phyloP scores from a whole-genome alignment of 371 early-diverging fungal genomes.

The Chytridiales sp. region DNA sequence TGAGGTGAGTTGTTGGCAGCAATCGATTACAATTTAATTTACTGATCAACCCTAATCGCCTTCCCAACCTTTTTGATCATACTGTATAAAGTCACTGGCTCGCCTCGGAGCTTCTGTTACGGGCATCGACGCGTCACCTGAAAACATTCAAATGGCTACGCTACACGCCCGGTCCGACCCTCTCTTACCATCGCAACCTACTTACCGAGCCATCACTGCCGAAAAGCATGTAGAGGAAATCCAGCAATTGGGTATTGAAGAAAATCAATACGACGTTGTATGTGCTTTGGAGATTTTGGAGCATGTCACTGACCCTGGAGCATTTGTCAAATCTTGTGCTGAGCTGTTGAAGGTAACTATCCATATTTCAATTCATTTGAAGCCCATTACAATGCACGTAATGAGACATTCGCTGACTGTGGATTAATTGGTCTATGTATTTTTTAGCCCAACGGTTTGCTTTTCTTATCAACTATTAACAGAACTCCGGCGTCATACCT shows the following conservation, averaged over 20 bases:
- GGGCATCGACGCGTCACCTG: constrained; percentile 83
- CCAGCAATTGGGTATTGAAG: no score
- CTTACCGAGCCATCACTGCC: constrained; percentile 35
- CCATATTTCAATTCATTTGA: background rate
- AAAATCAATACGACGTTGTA: constrained; percentile 76
- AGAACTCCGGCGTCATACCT: constrained; percentile 75
- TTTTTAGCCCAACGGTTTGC: constrained; percentile 64
- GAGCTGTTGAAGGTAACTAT: constrained; percentile 57
- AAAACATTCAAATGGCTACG: constrained; percentile 80
- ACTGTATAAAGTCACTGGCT: constrained; percentile 62
- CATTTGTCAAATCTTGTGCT: constrained; percentile 68
- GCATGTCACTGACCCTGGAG: constrained; percentile 77
- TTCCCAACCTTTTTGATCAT: background rate
- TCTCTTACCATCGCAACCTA: constrained; percentile 49
- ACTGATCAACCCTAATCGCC: background rate
- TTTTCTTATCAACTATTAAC: constrained; percentile 90
- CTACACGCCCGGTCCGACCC: constrained; percentile 61
- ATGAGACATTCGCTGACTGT: no score
- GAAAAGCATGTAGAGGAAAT: constrained; percentile 63
- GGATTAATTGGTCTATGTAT: no score
- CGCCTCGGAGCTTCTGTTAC: constrained; percentile 79
- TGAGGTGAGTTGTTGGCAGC: constrained; percentile 57
- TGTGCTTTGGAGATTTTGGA: constrained; percentile 90
- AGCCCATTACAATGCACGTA: background rate
- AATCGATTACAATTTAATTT: background rate